phyloP scores from a whole-genome alignment of 2,329 filamentous ascomycete species.

The Calonectria fujianensis region DNA sequence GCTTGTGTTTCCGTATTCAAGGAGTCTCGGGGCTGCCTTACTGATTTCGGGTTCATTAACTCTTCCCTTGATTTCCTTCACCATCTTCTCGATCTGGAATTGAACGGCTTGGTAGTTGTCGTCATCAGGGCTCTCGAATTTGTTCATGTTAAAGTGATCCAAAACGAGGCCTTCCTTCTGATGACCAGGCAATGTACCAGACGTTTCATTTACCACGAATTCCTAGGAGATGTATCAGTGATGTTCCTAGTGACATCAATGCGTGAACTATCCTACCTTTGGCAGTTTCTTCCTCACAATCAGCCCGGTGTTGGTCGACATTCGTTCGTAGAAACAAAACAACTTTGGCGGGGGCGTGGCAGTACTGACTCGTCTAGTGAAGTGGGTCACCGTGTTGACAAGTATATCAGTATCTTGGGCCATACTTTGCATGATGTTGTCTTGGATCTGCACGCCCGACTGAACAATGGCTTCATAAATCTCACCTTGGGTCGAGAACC shows the following conservation, averaged over 20 bases:
- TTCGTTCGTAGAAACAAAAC: slow-evolving; percentile 39
- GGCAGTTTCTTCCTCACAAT: background rate
- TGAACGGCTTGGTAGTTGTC: slow-evolving; percentile 11
- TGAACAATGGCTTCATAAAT: slow-evolving; percentile 27
- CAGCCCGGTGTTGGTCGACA: slow-evolving; percentile 14
- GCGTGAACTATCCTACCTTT: background rate
- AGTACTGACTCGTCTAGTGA: slow-evolving; percentile 1
- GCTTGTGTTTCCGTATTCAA: background rate
- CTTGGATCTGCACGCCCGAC: slow-evolving; percentile 15
- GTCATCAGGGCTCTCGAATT: slow-evolving; percentile 30
- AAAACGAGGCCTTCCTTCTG: slow-evolving; percentile 29
- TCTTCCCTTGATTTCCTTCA: background rate
- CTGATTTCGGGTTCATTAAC: slow-evolving; percentile 1
- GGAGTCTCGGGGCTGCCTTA: slow-evolving; percentile 22
- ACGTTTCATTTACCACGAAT: slow-evolving; percentile 29
- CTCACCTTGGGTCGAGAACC: slow-evolving; percentile 15
- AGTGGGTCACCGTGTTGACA: slow-evolving; percentile 21
- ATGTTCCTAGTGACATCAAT: too few relatives aligned
- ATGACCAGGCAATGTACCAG: slow-evolving; percentile 22
- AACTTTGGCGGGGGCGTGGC: slow-evolving; percentile 2
- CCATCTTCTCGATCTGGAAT: slow-evolving; percentile 17
- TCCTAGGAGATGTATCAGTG: background rate
- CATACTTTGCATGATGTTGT: slow-evolving; percentile 29
- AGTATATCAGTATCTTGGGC: slow-evolving; percentile 31
- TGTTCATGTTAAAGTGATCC: slow-evolving; percentile 40